Conservation (phyloP, 2,329 filamentous ascomycete genomes). For the Grosmannia huntii region DNA sequence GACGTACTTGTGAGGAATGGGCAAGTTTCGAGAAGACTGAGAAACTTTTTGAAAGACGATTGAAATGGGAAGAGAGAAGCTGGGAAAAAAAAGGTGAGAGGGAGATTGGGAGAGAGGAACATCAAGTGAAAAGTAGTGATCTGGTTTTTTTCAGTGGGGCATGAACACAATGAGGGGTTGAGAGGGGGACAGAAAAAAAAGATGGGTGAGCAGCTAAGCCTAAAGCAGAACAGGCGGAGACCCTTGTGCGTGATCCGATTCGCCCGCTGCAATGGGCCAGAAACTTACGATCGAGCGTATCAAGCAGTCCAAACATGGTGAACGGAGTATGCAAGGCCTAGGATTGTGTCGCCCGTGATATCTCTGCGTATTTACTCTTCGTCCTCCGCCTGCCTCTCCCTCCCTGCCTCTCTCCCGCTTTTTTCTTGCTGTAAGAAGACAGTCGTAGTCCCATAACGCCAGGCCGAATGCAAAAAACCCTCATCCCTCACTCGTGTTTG, state of each 20-base stretch:
- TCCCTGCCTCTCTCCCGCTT: background rate
- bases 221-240: background rate
- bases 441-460: conserved; percentile 7
- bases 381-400: background rate
- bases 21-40: background rate
- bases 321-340: background rate
- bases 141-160: conserved; percentile 3
- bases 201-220: background rate
- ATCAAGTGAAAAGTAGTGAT: background rate
- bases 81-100: conserved; percentile 3
- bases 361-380: background rate
- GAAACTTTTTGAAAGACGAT: conserved; percentile 12
- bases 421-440: background rate
- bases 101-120: background rate
- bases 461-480: conserved; percentile 4
- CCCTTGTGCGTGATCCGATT: background rate
- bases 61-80: conserved; percentile 2
- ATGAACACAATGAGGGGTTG: conserved; percentile 1
- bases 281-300: too few relatives aligned
- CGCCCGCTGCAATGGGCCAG: too few relatives aligned
- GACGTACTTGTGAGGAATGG: background rate
- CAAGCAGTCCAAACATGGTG: too few relatives aligned
- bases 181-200: background rate
- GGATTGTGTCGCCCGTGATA: background rate
- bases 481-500: background rate